Evolutionary conservation across 106 monocot species (phyloP), one percentile per base, ranked within the genome.

Genomic region (Platanthera zijinensis): DNA sequence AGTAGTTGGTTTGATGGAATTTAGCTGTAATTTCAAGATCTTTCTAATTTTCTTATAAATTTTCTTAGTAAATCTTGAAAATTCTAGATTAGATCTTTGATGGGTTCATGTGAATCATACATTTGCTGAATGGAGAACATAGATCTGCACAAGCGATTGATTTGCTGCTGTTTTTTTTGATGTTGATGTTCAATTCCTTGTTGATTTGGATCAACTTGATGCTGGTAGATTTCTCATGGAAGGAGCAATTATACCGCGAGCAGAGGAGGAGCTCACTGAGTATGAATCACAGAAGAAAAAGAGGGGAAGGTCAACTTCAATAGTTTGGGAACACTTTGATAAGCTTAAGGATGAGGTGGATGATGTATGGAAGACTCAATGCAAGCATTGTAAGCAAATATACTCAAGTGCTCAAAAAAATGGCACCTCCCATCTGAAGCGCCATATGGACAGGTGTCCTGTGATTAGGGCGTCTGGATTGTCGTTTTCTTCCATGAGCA

Each of bases 321-420:
- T 72, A 72, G 72, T 72, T 72, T 72, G 72, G 72, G 72, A 72
- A 22, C 72, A 72, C 72, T 72, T 72, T 72, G 50, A 72, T 6
- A 72, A 72, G 51, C 49, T 72, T 51, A 72, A 72, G 51, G 72
- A 72, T 21, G 72, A 72, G 51, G 18, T 72, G 51, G 72, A 21
- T 51, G 46, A 72, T 72, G 49, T 22, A 50, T 72, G 72, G 72
- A 72, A 72, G 22, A 72, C 72, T 72, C 72, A 72, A 72, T 72
- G 72, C 72, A 72, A 72, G 72, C 72, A 72, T 25, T 72, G 72
- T 10, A 50, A 72, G 51, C 72, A 72, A 72, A 72, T 72, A 11
- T 72, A 72, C 21, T 72, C 72, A 4, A 72, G 72, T 51, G 72
- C 72, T 72, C 72, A 72, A 72, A 72, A 72, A 51, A 72, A 72